Conservation (phyloP, 1,284 basidiomycete species). For the Pisolithus thermaeus region DNA sequence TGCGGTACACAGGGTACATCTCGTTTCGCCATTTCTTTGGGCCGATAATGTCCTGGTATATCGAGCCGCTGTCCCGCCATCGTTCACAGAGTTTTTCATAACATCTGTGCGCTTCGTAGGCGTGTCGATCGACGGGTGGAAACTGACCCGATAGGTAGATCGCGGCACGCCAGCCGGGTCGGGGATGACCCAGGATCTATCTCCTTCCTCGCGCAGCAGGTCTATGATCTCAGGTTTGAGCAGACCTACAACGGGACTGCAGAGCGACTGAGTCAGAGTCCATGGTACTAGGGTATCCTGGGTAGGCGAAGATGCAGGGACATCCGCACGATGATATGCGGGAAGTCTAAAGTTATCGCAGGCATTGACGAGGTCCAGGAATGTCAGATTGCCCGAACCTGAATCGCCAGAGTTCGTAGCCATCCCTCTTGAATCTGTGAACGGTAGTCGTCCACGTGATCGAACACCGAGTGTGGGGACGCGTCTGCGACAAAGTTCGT, state of each 20-base stretch:
- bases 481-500: too few species aligned
- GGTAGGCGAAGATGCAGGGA: conserved; percentile 19
- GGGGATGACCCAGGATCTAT: conserved; percentile 39
- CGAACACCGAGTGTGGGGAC: too few species aligned
- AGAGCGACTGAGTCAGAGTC: conserved; percentile 40
- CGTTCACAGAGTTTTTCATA: conserved; percentile 60
- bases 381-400: conserved; percentile 24
- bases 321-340: conserved; percentile 10
- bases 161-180: conserved; percentile 20
- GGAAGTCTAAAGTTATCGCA: conserved; percentile 59
- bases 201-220: conserved; percentile 42
- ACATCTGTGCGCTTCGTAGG: conserved; percentile 51
- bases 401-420: too few species aligned
- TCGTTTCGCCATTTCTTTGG: conserved; percentile 80
- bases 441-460: too few species aligned
- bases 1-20: conserved; percentile 75
- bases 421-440: too few species aligned
- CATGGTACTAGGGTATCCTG: conserved; percentile 46
- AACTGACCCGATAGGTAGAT: conserved; percentile 39
- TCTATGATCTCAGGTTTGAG: conserved; percentile 53
- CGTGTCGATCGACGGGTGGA: conserved; percentile 46
- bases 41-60: conserved; percentile 63
- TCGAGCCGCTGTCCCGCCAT: conserved; percentile 56
- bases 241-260: conserved; percentile 57
- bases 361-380: conserved; percentile 53